phyloP scores from a whole-genome alignment of 2,329 filamentous ascomycete genomes.

The Alternaria sp. region DNA sequence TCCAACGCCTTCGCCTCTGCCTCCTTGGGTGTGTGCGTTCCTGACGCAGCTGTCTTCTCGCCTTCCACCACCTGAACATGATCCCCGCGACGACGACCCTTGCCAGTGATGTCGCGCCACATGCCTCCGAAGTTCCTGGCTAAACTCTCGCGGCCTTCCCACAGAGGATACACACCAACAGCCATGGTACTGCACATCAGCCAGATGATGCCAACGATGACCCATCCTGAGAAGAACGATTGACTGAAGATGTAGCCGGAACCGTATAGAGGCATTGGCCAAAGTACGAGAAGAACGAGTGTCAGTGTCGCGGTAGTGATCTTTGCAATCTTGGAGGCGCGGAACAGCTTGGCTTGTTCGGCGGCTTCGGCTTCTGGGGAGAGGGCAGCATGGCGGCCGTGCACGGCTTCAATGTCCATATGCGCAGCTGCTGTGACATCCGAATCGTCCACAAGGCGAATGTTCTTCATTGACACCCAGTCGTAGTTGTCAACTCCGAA shows the following conservation, averaged over 20 bases:
- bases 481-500: slow-evolving; percentile 80
- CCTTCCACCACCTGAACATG: slow-evolving; percentile 23
- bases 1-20: slow-evolving; percentile 20
- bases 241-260: slow-evolving; percentile 80
- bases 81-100: slow-evolving; percentile 15
- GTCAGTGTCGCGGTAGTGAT: slow-evolving; percentile 68
- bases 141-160: slow-evolving; percentile 61
- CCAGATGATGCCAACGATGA: slow-evolving; percentile 72
- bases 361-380: slow-evolving; percentile 39
- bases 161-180: slow-evolving; percentile 82
- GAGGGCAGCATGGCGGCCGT: slow-evolving; percentile 45
- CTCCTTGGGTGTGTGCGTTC: slow-evolving; percentile 30
- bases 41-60: slow-evolving; percentile 19
- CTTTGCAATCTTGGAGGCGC: slow-evolving; percentile 60
- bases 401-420: slow-evolving; percentile 66
- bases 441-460: slow-evolving; percentile 78
- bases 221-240: slow-evolving; percentile 82
- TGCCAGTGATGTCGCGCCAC: slow-evolving; percentile 36
- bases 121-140: slow-evolving; percentile 33
- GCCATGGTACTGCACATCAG: slow-evolving; percentile 73
- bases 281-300: slow-evolving; percentile 75
- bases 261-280: slow-evolving; percentile 93
- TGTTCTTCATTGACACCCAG: slow-evolving; percentile 79
- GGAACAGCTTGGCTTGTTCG: slow-evolving; percentile 52
- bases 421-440: slow-evolving; percentile 69